phyloP scores from a whole-genome alignment of 2,329 filamentous ascomycete species.

The Diaporthe nobilis region DNA sequence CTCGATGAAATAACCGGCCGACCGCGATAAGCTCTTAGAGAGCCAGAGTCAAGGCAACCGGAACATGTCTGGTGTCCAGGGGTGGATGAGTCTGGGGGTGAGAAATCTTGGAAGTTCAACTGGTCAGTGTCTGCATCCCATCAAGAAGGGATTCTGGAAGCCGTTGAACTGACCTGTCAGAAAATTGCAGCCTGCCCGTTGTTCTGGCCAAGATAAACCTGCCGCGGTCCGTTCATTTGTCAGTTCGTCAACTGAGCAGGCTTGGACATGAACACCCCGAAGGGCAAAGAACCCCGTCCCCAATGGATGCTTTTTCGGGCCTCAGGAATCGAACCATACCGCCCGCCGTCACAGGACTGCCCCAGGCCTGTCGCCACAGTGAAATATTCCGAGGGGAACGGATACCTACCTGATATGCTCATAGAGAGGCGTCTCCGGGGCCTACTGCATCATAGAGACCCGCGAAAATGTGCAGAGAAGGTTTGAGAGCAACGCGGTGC shows the following conservation, averaged over 20 bases:
- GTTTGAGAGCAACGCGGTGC: background rate
- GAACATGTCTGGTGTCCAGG: background rate
- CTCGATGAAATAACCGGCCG: background rate
- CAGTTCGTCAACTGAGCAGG: slow-evolving; percentile 16
- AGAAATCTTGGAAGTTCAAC: background rate
- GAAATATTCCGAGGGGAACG: background rate
- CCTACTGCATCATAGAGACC: background rate
- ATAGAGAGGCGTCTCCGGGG: background rate
- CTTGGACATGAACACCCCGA: slow-evolving; percentile 4
- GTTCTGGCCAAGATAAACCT: background rate
- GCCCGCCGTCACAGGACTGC: background rate
- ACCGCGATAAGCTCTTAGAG: background rate
- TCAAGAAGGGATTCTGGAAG: background rate
- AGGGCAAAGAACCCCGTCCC: slow-evolving; percentile 1
- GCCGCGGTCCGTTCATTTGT: slow-evolving; percentile 8
- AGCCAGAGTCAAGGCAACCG: background rate
- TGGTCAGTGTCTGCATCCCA: background rate
- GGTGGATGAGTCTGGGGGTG: background rate
- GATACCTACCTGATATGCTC: background rate
- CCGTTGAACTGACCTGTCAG: background rate
- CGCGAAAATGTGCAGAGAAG: background rate
- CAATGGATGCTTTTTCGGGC: background rate
- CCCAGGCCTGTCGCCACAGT: slow-evolving; percentile 4
- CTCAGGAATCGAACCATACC: background rate
- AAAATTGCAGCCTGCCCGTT: background rate